These are phyloP conservation scores for Bidens hawaiensis DNA, from an alignment of 140 eudicot genomes.

Conservation along the genomic window DNA sequence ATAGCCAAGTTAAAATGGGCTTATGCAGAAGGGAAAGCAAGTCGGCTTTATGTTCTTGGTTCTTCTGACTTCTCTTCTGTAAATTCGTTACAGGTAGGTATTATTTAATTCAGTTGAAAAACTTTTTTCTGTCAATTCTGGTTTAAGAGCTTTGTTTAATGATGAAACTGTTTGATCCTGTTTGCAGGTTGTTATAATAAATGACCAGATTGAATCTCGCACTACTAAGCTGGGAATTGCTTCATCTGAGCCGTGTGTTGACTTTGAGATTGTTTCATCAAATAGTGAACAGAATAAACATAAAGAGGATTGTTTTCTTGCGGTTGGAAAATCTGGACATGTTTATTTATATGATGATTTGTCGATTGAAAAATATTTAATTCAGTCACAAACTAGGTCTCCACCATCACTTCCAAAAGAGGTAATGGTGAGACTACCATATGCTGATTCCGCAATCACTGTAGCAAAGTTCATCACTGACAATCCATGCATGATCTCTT, in stretches of 20 bases:
- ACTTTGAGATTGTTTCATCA: slow-evolving; percentile 63
- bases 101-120: background rate
- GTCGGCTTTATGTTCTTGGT: slow-evolving; percentile 81
- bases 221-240: slow-evolving; percentile 77
- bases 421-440: slow-evolving; percentile 61
- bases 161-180: slow-evolving; percentile 4
- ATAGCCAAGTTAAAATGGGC: slow-evolving; percentile 66
- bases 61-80: slow-evolving; percentile 51
- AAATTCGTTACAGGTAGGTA: slow-evolving; percentile 83
- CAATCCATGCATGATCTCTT: slow-evolving; percentile 45
- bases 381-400: slow-evolving; percentile 63
- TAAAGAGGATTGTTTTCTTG: slow-evolving; percentile 51
- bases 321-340: slow-evolving; percentile 73
- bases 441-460: slow-evolving; percentile 63
- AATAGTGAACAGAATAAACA: slow-evolving; percentile 55
- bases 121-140: slow-evolving; percentile 4
- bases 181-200: slow-evolving; percentile 72
- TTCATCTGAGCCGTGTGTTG: slow-evolving; percentile 63
- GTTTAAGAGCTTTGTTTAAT: background rate
- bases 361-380: slow-evolving; percentile 66
- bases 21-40: slow-evolving; percentile 72
- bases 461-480: slow-evolving; percentile 61
- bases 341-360: slow-evolving; percentile 65
- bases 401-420: slow-evolving; percentile 91
- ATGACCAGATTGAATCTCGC: slow-evolving; percentile 80